phyloP scores from a whole-genome alignment of 495 filamentous ascomycete genomes.

The Copromyces sp. region DNA sequence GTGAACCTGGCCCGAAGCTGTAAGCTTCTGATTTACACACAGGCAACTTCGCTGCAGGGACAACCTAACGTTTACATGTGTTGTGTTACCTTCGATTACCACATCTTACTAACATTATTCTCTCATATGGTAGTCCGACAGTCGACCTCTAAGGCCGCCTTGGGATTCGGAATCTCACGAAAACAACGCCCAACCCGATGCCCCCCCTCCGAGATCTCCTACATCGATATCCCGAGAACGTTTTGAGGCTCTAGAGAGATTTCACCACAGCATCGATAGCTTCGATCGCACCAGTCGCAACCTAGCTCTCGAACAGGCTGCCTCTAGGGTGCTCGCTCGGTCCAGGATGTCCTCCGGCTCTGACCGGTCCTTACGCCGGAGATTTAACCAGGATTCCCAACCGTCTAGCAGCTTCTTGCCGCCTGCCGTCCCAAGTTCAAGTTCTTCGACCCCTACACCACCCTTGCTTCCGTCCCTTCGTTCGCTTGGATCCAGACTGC shows the following conservation, averaged over 20 bases:
- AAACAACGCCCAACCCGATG: background rate
- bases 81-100: background rate
- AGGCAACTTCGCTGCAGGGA: background rate
- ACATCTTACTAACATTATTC: background rate
- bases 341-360: conserved; percentile 31
- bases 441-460: conserved; percentile 5
- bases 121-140: background rate
- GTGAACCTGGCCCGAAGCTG: background rate
- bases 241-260: conserved; percentile 30
- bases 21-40: background rate
- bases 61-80: background rate
- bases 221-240: background rate
- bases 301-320: conserved; percentile 1
- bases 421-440: conserved; percentile 6
- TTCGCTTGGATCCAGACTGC: conserved; percentile 23
- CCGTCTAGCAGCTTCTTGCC: conserved; percentile 16
- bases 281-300: conserved; percentile 13
- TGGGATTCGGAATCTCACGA: background rate
- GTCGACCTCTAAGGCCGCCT: background rate
- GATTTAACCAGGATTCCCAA: conserved; percentile 28
- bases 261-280: conserved; percentile 22
- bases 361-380: conserved; percentile 23
- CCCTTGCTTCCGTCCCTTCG: conserved; percentile 33
- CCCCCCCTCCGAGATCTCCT: background rate
- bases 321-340: conserved; percentile 1